Conservation (phyloP, 176 grass and related monocot genomes). For the Oryza meridionalis region DNA sequence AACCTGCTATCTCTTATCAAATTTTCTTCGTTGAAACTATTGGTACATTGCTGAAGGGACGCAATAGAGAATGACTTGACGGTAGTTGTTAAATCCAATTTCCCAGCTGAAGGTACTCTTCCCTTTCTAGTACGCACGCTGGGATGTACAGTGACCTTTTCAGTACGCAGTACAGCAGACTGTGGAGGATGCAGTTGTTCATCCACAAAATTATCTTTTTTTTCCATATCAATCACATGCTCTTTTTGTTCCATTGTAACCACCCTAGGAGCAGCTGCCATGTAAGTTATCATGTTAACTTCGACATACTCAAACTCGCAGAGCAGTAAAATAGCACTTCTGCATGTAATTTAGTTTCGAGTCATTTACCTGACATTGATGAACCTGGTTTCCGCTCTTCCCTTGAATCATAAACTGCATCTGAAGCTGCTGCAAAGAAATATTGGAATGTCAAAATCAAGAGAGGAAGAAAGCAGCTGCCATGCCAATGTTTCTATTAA, state of each 20-base stretch:
- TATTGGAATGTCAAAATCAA: constrained; percentile 34
- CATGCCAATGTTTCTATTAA: constrained; percentile 21
- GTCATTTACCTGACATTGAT: constrained; percentile 44
- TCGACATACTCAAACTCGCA: constrained; percentile 19
- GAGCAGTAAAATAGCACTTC: background rate
- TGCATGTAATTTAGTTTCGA: constrained; percentile 16
- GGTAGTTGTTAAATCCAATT: constrained; percentile 56
- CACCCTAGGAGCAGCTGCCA: constrained; percentile 42
- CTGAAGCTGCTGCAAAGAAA: constrained; percentile 41
- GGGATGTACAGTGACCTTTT: constrained; percentile 51
- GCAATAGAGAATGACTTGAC: constrained; percentile 81
- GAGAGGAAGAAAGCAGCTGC: constrained; percentile 19
- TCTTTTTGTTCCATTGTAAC: constrained; percentile 56
- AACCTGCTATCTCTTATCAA: constrained; percentile 80
- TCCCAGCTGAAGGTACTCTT: constrained; percentile 50
- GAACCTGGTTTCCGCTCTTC: constrained; percentile 40
- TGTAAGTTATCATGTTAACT: constrained; percentile 31
- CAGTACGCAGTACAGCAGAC: constrained; percentile 29
- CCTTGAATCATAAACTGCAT: constrained; percentile 37
- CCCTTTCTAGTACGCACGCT: constrained; percentile 57
- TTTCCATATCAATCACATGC: constrained; percentile 71
- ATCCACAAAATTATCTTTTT: constrained; percentile 52
- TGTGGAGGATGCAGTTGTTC: constrained; percentile 44
- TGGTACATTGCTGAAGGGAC: constrained; percentile 86
- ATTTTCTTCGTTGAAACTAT: constrained; percentile 88